A percentile compares a stretch with the other conserved stretches of the same genome.
phyloP scores from a whole-genome alignment of 352 stramenopile species.

The Hyaloperonospora arabidopsidis region DNA sequence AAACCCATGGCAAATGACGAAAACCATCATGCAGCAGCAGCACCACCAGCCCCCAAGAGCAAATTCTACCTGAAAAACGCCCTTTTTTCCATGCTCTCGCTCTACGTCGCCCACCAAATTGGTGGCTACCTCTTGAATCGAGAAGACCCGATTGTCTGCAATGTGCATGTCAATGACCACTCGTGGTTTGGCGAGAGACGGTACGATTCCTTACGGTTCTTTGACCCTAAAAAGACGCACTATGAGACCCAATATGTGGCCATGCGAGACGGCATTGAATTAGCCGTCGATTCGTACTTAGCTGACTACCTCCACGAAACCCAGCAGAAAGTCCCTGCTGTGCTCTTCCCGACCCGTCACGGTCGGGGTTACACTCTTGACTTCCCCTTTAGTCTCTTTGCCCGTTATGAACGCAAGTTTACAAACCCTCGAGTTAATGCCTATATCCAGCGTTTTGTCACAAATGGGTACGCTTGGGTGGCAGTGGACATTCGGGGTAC shows the following conservation, averaged over 20 bases:
- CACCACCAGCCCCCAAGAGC: constrained; percentile 33
- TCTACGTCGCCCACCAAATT: constrained; percentile 46
- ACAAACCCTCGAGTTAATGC: constrained; percentile 71
- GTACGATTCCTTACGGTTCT: constrained; percentile 71
- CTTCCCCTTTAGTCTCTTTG: constrained; percentile 72
- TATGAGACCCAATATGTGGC: constrained; percentile 69
- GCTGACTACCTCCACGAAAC: constrained; percentile 54
- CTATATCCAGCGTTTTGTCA: constrained; percentile 67
- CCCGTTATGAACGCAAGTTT: constrained; percentile 59
- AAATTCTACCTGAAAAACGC: constrained; percentile 70
- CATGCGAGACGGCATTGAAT: constrained; percentile 57
- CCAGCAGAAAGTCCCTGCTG: constrained; percentile 51
- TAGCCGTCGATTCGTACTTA: constrained; percentile 71
- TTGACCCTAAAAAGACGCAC: constrained; percentile 61
- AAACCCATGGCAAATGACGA: too few relatives aligned
- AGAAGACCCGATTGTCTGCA: constrained; percentile 52
- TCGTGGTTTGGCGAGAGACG: constrained; percentile 49
- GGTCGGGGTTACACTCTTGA: constrained; percentile 70
- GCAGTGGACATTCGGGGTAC: constrained; percentile 70
- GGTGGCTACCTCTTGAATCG: constrained; percentile 55
- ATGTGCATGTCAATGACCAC: constrained; percentile 65
- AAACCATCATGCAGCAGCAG: neutral
- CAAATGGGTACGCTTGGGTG: constrained; percentile 71
- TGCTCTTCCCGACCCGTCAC: constrained; percentile 71
- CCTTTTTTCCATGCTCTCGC: constrained; percentile 67